Base-by-base conservation (phyloP, 345 rosid species). In the Moricandia moricandioides region DNA sequence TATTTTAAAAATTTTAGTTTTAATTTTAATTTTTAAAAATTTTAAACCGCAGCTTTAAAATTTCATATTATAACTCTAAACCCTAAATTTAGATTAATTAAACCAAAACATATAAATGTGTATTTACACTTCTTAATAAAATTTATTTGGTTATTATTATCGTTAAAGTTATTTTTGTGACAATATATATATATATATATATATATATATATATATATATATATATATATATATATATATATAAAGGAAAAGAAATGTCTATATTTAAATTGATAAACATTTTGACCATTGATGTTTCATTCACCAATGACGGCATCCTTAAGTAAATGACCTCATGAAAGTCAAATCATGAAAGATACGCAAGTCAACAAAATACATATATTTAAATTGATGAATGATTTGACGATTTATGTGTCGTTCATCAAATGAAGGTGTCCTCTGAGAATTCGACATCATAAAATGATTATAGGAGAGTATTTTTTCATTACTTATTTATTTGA, bases 371-470 rank as follows among this genome's bases (percentile, higher is more conserved):
- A 26, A 43, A n/a, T 65, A 16, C 17, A 65, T 7, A 8, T 43
- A 24, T 43, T 26, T 13, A 65, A 26, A 45, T 2, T 26, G n/a
- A 13, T 65, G 26, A 26, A 13, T 8, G 14, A n/a, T n/a, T 65
- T 65, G 56, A 65, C 24, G 55, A 40, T 27, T 26, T 24, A 24
- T 64, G 31, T 37, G 47, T 63, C 55, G 40, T 43, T 65, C 35
- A 65, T 54, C 24, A 26, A 43, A 43, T 43, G 56, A 65, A 65
- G 55, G 24, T 13, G 33, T 64, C 33, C 7, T 24, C 2, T 4
- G n/a, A 64, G 54, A 24, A 39, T 43, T 40, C 40, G 55, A 64
- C 55, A 64, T 24, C 69, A 64, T 40, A n/a, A 65, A 43, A 65
- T 65, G 13, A 65, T 26, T 12, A 40, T 24, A 6, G 6, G 68